Base-by-base conservation (phyloP, 768 basidiomycete species). In the Cubamyces lactineus region DNA sequence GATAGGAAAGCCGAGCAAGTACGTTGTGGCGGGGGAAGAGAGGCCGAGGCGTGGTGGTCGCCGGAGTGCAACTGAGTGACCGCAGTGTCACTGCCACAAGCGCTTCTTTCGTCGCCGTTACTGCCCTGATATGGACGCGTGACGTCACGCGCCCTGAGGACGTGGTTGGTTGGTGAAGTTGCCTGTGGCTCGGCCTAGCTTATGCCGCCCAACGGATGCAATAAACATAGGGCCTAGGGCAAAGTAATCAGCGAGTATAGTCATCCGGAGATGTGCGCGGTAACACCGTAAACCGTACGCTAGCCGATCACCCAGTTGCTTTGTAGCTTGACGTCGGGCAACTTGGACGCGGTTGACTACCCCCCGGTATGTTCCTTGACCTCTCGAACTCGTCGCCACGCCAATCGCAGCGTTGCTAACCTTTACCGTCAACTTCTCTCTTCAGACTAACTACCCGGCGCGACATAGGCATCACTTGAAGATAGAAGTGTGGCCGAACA, bases 1-100 rank as follows among this genome's bases (percentile, higher is more conserved):
- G 5, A 34, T 34, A 9, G 34, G 34, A 41, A 68, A 53, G 52
- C 71, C 71, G 16, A 59, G 45, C 17, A 46, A 34, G 34, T 9
- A 23, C 45, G 8, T 13, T 46, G 45, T 46, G 45, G 45, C 45
- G 19, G 45, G 9, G 5, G 34, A 34, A 34, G 11, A 34, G 34
- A 34, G 34, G 34, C 34, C 11, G 9, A 34, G 34, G 34, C 34
- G 34, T 34, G 34, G 34, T 34, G 34, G 34, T 34, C 1, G 34
- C 34, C 34, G 34, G 34, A 34, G 34, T 34, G 34, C 34, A 34
- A 34, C 6, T 34, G 34, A 28, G 42, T n/a, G 28, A 45, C 21
- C 54, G 43, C n/a, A 46, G 43, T 19, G 48, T 24, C 43, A 46
- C n/a, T 28, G 43, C 54, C 54, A 46, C 45, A 34, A 5, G 54